Percentiles rank a stretch among this genome's conserved stretches.
These are phyloP conservation scores for Trichoderma virens DNA, from an alignment of 495 filamentous ascomycete genomes.

Conservation along the genomic window DNA sequence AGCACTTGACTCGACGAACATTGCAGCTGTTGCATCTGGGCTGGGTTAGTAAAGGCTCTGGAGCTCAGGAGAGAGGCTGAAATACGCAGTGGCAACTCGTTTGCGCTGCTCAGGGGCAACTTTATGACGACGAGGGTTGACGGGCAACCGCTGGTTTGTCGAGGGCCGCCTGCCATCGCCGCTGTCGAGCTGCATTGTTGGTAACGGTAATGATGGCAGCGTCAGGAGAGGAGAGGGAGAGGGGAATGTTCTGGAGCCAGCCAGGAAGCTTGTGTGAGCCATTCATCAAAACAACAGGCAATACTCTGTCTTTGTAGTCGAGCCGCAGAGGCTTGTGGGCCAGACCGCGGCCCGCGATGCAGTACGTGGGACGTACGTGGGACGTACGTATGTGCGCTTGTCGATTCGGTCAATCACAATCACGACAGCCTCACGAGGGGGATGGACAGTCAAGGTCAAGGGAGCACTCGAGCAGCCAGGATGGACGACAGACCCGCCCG, in stretches of 20 bases:
- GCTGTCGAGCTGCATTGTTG: constrained; percentile 10
- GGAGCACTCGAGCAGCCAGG: background rate
- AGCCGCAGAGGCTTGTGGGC: too few relatives aligned
- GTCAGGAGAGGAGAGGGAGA: too few relatives aligned
- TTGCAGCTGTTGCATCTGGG: constrained; percentile 39
- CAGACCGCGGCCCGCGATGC: background rate
- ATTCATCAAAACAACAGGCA: background rate
- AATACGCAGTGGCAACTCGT: constrained; percentile 29
- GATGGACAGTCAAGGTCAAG: too few relatives aligned
- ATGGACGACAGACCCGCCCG: too few relatives aligned
- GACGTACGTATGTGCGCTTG: background rate
- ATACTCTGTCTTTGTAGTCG: background rate
- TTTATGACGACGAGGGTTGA: constrained; percentile 31
- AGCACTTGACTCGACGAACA: constrained; percentile 36
- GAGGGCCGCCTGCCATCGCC: background rate
- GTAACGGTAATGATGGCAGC: too few relatives aligned
- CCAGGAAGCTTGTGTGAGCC: background rate
- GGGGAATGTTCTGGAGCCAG: background rate
- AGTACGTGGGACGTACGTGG: background rate
- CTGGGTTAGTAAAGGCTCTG: constrained; percentile 7
- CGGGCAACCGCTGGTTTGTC: constrained; percentile 19
- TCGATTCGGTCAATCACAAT: background rate
- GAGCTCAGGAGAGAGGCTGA: background rate
- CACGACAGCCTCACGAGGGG: background rate
- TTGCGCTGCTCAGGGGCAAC: constrained; percentile 28